phyloP scores from a whole-genome alignment of 2,329 filamentous ascomycete species.

The Neopestalotiopsis sp. region DNA sequence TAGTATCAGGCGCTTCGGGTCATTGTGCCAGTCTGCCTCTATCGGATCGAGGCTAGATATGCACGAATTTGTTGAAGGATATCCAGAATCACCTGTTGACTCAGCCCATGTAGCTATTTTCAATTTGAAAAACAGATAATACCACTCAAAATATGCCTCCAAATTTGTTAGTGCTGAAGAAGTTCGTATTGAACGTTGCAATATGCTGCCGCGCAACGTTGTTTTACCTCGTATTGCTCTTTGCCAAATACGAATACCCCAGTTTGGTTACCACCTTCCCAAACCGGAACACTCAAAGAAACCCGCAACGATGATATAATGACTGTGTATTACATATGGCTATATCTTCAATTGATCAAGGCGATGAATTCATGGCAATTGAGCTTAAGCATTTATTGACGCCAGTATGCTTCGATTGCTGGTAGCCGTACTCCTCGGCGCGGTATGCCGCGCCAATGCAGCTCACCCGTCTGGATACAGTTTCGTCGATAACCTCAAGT shows the following conservation, averaged over 20 bases:
- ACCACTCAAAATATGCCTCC: no score
- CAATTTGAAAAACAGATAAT: no score
- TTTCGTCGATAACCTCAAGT: constrained; percentile 2
- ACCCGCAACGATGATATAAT: neutral
- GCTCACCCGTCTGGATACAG: neutral
- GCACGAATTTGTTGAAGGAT: no score
- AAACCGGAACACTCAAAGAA: neutral
- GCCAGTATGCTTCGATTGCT: neutral
- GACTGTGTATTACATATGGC: neutral
- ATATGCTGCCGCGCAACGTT: neutral
- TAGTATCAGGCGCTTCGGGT: no score
- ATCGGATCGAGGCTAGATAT: no score
- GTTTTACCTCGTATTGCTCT: neutral
- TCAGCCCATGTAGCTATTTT: no score
- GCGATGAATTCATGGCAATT: neutral
- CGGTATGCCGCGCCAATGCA: neutral
- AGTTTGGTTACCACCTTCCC: neutral
- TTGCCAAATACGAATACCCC: neutral
- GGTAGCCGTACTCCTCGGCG: neutral
- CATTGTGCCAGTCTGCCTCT: no score
- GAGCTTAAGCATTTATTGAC: neutral
- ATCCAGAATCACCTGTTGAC: no score
- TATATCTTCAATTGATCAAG: neutral
- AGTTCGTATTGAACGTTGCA: neutral
- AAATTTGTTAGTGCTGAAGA: no score